A percentile compares a stretch with the other conserved stretches of the same genome.
phyloP scores from a whole-genome alignment of 1,284 basidiomycete genomes.

The Pholiota adiposa region DNA sequence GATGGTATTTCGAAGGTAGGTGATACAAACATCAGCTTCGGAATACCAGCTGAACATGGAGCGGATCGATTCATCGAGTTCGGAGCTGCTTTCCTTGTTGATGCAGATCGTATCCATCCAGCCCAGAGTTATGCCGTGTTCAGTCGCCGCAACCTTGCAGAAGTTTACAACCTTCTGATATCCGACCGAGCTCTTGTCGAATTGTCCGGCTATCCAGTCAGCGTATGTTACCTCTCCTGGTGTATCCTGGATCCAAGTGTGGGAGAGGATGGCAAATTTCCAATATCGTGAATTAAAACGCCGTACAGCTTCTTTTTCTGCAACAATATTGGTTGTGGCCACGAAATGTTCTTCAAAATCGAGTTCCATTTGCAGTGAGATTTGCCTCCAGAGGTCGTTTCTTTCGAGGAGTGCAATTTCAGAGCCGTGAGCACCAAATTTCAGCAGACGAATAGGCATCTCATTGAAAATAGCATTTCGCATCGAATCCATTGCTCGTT shows the following conservation, averaged over 20 bases:
- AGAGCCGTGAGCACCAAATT: background rate
- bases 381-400: background rate
- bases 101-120: slow-evolving; percentile 11
- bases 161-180: background rate
- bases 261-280: background rate
- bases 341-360: background rate
- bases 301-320: background rate
- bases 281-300: background rate
- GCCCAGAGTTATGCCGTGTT: background rate
- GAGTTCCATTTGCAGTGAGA: background rate
- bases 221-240: slow-evolving; percentile 6
- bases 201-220: background rate
- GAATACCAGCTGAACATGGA: slow-evolving; percentile 10
- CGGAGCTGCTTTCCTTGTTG: slow-evolving; percentile 10
- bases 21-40: background rate
- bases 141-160: background rate
- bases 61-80: slow-evolving; percentile 10
- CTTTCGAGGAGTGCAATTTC: background rate
- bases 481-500: background rate
- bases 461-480: background rate
- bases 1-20: slow-evolving; percentile 1
- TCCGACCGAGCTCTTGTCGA: background rate
- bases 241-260: slow-evolving; percentile 2
- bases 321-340: too few relatives aligned
- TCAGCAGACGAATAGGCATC: background rate